phyloP scores from a whole-genome alignment of 306 rosid species.

The Cucumis melo region DNA sequence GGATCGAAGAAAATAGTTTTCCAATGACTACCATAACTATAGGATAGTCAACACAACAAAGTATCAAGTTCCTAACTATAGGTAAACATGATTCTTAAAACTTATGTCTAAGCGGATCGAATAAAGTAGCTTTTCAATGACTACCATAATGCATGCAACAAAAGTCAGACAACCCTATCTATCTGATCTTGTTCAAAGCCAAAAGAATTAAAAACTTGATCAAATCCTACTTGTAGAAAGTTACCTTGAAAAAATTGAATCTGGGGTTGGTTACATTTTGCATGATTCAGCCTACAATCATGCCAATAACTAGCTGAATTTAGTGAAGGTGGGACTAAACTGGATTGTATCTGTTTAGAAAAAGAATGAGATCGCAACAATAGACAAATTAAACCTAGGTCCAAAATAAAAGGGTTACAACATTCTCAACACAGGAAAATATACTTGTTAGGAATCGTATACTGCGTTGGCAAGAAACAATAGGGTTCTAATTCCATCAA shows the following conservation, averaged over 20 bases:
- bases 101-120: no score
- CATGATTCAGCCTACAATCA: slow-evolving; percentile 64
- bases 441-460: slow-evolving; percentile 96
- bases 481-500: slow-evolving; percentile 52
- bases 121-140: no score
- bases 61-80: no score
- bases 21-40: no score
- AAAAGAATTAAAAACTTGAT: background rate
- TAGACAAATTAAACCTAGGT: background rate
- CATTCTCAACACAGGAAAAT: slow-evolving; percentile 1
- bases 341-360: slow-evolving; percentile 56
- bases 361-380: background rate
- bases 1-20: no score
- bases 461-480: slow-evolving; percentile 85
- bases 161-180: background rate
- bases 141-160: background rate
- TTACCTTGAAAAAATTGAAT: slow-evolving; percentile 72
- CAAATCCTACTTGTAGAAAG: background rate
- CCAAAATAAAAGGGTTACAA: background rate
- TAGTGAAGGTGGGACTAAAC: slow-evolving; percentile 83
- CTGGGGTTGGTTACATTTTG: slow-evolving; percentile 50
- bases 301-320: slow-evolving; percentile 85
- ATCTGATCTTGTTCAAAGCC: background rate
- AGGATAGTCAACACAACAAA: no score
- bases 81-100: no score